phyloP scores from a whole-genome alignment of 352 stramenopile species.

The Globisporangium orthogonon region DNA sequence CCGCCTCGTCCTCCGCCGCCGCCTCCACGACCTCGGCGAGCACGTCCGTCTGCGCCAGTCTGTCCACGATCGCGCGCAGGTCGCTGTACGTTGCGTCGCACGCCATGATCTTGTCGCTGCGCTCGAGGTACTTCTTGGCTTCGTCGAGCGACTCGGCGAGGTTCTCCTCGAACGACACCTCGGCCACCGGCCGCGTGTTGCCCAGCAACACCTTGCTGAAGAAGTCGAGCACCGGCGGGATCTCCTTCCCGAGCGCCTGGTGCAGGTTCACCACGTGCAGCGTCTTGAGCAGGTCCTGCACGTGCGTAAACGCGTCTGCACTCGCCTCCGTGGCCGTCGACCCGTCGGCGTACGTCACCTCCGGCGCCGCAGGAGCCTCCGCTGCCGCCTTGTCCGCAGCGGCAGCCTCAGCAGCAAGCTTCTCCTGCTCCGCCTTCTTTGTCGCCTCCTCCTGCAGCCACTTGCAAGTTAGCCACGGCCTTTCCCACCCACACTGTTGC shows the following conservation, averaged over 20 bases:
- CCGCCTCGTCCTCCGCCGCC: slow-evolving; percentile 12
- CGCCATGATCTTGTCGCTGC: slow-evolving; percentile 67
- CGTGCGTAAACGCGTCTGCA: slow-evolving; percentile 34
- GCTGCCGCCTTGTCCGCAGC: slow-evolving; percentile 6
- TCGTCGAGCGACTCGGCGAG: slow-evolving; percentile 71
- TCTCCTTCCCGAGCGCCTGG: slow-evolving; percentile 60
- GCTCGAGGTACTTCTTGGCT: slow-evolving; percentile 59
- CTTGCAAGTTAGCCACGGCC: neutral
- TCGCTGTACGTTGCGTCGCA: slow-evolving; percentile 67
- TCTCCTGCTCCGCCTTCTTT: slow-evolving; percentile 22
- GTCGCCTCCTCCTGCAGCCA: slow-evolving; percentile 26
- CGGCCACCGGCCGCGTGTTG: slow-evolving; percentile 65
- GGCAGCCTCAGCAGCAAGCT: slow-evolving; percentile 4
- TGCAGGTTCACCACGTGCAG: slow-evolving; percentile 76
- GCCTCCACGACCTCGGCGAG: slow-evolving; percentile 12
- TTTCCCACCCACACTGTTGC: no score
- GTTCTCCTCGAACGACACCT: slow-evolving; percentile 77
- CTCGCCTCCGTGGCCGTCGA: slow-evolving; percentile 9
- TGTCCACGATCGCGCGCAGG: slow-evolving; percentile 50
- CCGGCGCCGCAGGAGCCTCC: no score
- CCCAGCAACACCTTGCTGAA: slow-evolving; percentile 82
- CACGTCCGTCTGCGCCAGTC: slow-evolving; percentile 25
- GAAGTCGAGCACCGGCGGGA: slow-evolving; percentile 80
- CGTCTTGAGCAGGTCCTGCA: slow-evolving; percentile 67
- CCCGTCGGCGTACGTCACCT: slow-evolving; percentile 4